Evolutionary conservation across 495 filamentous ascomycete species (phyloP).

Genomic region (Penicillium subrubescens): DNA sequence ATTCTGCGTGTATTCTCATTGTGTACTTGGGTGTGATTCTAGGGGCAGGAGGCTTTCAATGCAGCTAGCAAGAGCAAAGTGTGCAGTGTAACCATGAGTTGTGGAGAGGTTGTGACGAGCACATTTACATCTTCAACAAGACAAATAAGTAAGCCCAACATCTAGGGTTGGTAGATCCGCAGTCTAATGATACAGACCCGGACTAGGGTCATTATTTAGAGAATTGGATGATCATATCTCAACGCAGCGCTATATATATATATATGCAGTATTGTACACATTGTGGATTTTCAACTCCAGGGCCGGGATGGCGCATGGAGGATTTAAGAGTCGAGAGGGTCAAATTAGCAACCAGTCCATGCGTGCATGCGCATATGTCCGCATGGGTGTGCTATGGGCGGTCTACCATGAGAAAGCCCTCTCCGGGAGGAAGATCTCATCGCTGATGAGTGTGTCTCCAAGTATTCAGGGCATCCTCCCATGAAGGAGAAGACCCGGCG

Average conservation of each 20-base stretch:
- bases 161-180: too few species aligned
- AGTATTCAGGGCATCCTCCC: slow-evolving; percentile 64
- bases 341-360: slow-evolving; percentile 8
- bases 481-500: slow-evolving; percentile 54
- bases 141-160: too few species aligned
- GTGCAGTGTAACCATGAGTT: background rate
- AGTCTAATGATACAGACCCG: background rate
- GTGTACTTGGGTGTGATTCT: background rate
- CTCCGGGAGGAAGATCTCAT: slow-evolving; percentile 5
- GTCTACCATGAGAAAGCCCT: background rate
- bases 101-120: background rate
- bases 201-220: background rate
- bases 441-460: slow-evolving; percentile 54
- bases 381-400: background rate
- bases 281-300: too few species aligned
- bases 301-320: background rate
- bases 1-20: background rate
- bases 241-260: slow-evolving; percentile 16
- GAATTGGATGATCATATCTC: background rate
- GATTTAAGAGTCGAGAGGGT: background rate
- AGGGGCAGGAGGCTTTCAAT: background rate
- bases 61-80: background rate
- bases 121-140: too few species aligned
- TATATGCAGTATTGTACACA: slow-evolving; percentile 18
- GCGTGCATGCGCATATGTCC: slow-evolving; percentile 3